Evolutionary conservation across 306 rosid species (phyloP), one percentile per base, ranked within the genome.

Genomic region (Begonia fuchsioides): DNA sequence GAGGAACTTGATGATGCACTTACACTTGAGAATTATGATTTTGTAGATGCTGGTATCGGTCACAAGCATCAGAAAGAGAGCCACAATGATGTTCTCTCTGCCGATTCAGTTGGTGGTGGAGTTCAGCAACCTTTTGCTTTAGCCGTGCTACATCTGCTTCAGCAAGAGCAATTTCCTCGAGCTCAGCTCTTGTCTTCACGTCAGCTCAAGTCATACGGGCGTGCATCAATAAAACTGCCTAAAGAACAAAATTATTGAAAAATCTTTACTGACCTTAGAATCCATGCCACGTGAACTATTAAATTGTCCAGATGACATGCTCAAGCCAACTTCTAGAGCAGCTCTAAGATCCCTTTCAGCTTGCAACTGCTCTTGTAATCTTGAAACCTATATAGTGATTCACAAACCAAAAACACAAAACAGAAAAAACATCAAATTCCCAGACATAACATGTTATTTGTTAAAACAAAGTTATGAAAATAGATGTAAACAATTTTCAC

Each of bases 331-430:
- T 65, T 92, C 98, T 63, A 92, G 64, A 50, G 98, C 98, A 58
- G 98, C 98, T 75, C 98, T 82, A 73, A 92, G 94, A 78, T 92
- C 98, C 70, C 98, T 79, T 75, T 92, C 98, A 60, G 98, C 96
- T 82, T 85, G 98, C 71, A 92, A 82, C 72, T 92, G 98, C 78
- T 92, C 98, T 81, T 92, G 98, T 72, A 92, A 77, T 65, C 98
- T 85, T 50, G 94, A 92, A 68, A 92, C 98, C 98, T 90, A 49
- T 46, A 56, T 3, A 50, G 62, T 56, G 47, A 76, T 62, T 62
- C 16, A 2, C 35, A 26, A 8, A 26, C 35, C 35, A 26, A 26
- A 26, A 2, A 26, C 35, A 26, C 35, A 26, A 26, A 26, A 26
- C 35, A 26, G 35, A 6, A 0, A 26, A 26, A 26, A 26, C 0